Base-by-base conservation (phyloP, 2,329 filamentous ascomycete genomes). In the Cercospora nicotianae region DNA sequence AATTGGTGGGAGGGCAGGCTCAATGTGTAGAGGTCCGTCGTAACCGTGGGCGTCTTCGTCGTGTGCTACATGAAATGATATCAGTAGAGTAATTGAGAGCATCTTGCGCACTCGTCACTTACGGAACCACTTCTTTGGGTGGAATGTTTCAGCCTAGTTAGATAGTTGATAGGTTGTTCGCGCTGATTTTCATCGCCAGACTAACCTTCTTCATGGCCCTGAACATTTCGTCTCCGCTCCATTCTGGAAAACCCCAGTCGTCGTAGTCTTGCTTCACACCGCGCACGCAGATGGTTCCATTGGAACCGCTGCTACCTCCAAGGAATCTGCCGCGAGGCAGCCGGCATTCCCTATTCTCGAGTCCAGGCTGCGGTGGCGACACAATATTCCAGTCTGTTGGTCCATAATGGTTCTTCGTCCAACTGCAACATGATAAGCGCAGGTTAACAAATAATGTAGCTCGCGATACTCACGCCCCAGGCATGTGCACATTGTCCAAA, bases 1-100 rank as follows among this genome's bases (percentile, higher is more conserved):
- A n/a, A 71, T 66, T 2, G 86, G 86, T 13, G 71, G 63, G 2
- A 85, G 85, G 67, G 88, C 85, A 1, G 74, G 74, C 60, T 73
- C 73, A 57, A 74, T 75, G 62, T 74, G 65, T 8, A 76, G 68
- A 5, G 73, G 74, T 2, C 74, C 74, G 48, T 65, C 67, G 16
- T 63, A 69, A 7, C 73, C 74, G 57, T 76, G 74, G 7, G 72
- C 73, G 12, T 68, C 62, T n/a, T 69, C 36, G 23, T 73, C 69
- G 62, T 72, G 70, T 39, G 68, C 55, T 59, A 33, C 6, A 23
- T 31, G 16, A 18, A 20, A 36, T 2, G 8, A 8, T n/a, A 8
- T 62, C 6, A 62, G 42, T 9, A 13, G 39, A 62, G 28, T 8
- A 3, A 9, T n/a, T 6, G 5, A 2, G 3, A 8, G 9, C 2